Conservation (phyloP, 495 filamentous ascomycete species). For the Aspergillus diversus region DNA sequence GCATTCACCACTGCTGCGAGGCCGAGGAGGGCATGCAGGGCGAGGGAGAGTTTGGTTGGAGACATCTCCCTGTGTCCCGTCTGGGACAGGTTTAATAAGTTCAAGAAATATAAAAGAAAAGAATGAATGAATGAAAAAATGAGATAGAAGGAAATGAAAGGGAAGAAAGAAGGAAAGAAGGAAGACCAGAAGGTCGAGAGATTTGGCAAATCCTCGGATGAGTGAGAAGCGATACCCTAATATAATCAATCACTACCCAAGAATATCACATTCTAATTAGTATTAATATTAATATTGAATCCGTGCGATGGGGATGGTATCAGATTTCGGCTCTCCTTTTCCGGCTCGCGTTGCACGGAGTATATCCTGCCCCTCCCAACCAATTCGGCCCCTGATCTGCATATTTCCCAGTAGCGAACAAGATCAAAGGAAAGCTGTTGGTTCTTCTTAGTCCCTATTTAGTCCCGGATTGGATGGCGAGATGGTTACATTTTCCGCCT, state of each 20-base stretch:
- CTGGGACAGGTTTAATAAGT: too few species aligned
- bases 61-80: background rate
- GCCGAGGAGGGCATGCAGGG: background rate
- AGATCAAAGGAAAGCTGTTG: background rate
- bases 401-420: background rate
- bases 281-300: too few species aligned
- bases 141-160: background rate
- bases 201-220: background rate
- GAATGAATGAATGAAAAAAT: conserved; percentile 3
- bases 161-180: background rate
- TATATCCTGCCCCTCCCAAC: too few species aligned
- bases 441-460: background rate
- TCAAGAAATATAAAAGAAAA: background rate
- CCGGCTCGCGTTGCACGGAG: too few species aligned
- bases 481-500: background rate
- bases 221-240: background rate
- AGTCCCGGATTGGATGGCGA: background rate
- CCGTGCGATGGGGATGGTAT: too few species aligned
- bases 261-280: too few species aligned
- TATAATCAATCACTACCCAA: background rate
- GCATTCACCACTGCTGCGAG: background rate
- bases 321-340: too few species aligned
- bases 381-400: background rate
- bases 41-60: background rate
- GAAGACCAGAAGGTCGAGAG: background rate